Base-by-base conservation (phyloP, 257 asterid genomes). In the Capsicum baccatum region DNA sequence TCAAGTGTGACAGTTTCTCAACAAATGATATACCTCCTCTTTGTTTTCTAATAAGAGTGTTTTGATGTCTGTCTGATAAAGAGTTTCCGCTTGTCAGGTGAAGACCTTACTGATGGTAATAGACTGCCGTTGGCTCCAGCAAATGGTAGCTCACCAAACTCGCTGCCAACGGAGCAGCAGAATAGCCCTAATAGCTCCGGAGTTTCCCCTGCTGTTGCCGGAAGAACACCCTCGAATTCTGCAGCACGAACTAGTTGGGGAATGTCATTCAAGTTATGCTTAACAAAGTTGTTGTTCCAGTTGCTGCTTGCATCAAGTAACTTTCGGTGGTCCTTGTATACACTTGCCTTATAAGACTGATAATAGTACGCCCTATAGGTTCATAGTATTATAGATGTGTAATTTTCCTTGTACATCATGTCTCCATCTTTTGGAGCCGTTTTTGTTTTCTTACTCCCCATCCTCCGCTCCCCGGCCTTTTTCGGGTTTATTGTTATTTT, bases 131-230 rank as follows among this genome's bases (percentile, higher is more conserved):
- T 86, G 79, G 86, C 89, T 86, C 89, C 93, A 85, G 84, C 91
- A 50, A 88, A 79, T 78, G 88, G 90, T 83, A 89, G 84, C 89
- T 92, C 94, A 42, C 86, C 95, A 17, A 91, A 88, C 82, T 85
- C 96, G 78, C 86, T 93, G 89, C 98, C 98, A 42, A 82, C 97
- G 83, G 92, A 88, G 86, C 96, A 93, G 90, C 98, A 92, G 83
- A 91, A 89, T 59, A 81, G 89, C 8, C 91, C 97, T 10, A 92
- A 88, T 44, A 84, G 89, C 71, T 93, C 83, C 63, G 96, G 92
- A 83, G 90, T 91, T 83, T 81, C 95, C 60, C 97, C 98, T 62
- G 97, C 97, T 74, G 79, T 91, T 83, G 93, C 96, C 7, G 94
- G 93, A 83, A 91, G 89, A 83, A 91, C 93, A 3, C 92, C 92